Evolutionary conservation across 352 stramenopile species (phyloP).

Genomic region (Phytophthora litchii): DNA sequence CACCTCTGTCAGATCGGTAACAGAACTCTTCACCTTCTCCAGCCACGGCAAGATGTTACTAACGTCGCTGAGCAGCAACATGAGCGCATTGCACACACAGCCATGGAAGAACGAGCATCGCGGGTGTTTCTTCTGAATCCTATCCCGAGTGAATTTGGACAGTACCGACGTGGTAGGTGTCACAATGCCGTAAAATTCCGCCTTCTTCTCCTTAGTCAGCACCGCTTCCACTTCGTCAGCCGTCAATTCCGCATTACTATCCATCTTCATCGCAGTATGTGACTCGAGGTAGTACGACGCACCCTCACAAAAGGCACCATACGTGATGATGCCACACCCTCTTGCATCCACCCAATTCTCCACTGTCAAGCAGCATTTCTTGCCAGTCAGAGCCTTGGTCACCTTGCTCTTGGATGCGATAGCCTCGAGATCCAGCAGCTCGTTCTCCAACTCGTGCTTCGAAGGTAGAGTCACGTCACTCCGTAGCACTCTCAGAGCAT

Average conservation of each 20-base stretch:
- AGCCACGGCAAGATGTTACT: slow-evolving; percentile 59
- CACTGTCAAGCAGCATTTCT: slow-evolving; percentile 61
- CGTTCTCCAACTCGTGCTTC: slow-evolving; percentile 65
- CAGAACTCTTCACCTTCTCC: slow-evolving; percentile 38
- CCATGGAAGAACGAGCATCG: slow-evolving; percentile 73
- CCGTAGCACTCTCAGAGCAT: slow-evolving; percentile 49
- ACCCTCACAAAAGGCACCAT: slow-evolving; percentile 44
- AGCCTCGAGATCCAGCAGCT: slow-evolving; percentile 64
- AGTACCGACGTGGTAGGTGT: slow-evolving; percentile 49
- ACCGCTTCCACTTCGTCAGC: slow-evolving; percentile 57
- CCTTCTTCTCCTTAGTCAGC: slow-evolving; percentile 55
- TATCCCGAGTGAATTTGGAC: slow-evolving; percentile 47
- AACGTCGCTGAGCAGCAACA: slow-evolving; percentile 58
- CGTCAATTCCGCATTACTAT: slow-evolving; percentile 34
- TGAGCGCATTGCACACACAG: slow-evolving; percentile 58
- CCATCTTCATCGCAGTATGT: slow-evolving; percentile 12
- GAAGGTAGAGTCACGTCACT: slow-evolving; percentile 47
- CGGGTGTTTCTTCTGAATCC: slow-evolving; percentile 61
- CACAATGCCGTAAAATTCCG: slow-evolving; percentile 55
- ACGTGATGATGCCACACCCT: slow-evolving; percentile 53
- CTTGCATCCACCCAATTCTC: slow-evolving; percentile 57
- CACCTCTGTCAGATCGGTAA: slow-evolving; percentile 44
- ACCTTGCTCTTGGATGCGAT: slow-evolving; percentile 50
- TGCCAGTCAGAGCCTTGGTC: slow-evolving; percentile 46
- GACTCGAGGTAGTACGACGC: slow-evolving; percentile 56